A percentile compares a stretch with the other conserved stretches of the same genome.
phyloP scores from a whole-genome alignment of 2,329 filamentous ascomycete species.

The Hypoxylon sp. region DNA sequence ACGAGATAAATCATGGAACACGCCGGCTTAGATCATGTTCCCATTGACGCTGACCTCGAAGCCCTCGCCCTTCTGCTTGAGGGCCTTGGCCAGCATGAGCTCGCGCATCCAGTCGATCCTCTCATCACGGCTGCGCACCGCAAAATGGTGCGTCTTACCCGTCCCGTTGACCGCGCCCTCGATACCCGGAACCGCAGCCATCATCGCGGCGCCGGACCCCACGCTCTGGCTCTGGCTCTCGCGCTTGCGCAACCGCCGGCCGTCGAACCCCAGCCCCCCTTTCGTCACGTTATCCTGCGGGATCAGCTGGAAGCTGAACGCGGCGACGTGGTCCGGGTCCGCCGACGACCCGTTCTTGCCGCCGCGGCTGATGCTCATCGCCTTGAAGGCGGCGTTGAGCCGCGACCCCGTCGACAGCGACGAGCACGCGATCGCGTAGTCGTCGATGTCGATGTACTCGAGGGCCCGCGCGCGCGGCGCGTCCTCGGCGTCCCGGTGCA shows the following conservation, averaged over 20 bases:
- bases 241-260: constrained; percentile 63
- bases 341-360: constrained; percentile 53
- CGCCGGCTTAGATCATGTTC: constrained; percentile 70
- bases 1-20: too few species aligned
- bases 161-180: constrained; percentile 65
- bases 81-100: constrained; percentile 88
- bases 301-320: constrained; percentile 88
- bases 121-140: constrained; percentile 86
- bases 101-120: constrained; percentile 98
- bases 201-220: constrained; percentile 51
- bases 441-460: constrained; percentile 87
- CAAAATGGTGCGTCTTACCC: constrained; percentile 92
- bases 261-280: too few species aligned
- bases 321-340: constrained; percentile 64
- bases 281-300: constrained; percentile 70
- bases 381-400: constrained; percentile 87
- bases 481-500: constrained; percentile 72
- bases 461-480: constrained; percentile 65
- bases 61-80: constrained; percentile 85
- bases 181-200: constrained; percentile 41
- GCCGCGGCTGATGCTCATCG: constrained; percentile 71
- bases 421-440: constrained; percentile 89
- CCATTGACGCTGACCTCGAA: constrained; percentile 87
- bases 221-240: constrained; percentile 61
- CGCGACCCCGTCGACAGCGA: constrained; percentile 80